A percentile compares a stretch with the other conserved stretches of the same genome.
Conservation (phyloP, 2,329 filamentous ascomycete genomes). For the Rugonectria rugulosa region DNA sequence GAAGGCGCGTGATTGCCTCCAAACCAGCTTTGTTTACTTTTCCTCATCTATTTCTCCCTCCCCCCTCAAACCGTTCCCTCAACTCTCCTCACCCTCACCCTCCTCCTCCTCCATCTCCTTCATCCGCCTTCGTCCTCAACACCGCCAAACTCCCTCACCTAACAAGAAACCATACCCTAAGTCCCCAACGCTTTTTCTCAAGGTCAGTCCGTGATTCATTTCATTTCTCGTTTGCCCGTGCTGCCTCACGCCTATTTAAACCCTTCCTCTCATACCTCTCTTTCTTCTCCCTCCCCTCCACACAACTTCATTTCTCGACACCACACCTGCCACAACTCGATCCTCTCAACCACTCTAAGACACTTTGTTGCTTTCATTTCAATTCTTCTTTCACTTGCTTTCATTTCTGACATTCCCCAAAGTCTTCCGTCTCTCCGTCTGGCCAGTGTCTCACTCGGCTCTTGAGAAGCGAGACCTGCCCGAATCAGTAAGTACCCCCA, state of each 20-base stretch:
- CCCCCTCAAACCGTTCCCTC: too few species aligned
- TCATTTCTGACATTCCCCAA: background rate
- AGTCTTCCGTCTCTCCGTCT: background rate
- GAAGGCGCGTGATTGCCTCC: too few species aligned
- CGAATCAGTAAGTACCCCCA: too few species aligned
- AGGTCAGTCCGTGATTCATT: slow-evolving; percentile 29
- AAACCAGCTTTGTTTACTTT: too few species aligned
- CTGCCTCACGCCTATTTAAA: slow-evolving; percentile 10
- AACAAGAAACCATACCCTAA: too few species aligned
- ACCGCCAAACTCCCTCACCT: too few species aligned
- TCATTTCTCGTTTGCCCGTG: background rate
- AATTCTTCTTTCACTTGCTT: background rate
- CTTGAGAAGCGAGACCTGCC: background rate
- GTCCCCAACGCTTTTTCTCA: background rate
- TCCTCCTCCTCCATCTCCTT: too few species aligned
- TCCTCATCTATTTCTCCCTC: too few species aligned
- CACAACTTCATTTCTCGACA: background rate
- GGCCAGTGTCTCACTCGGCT: background rate
- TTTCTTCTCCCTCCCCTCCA: background rate
- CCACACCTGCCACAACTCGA: background rate
- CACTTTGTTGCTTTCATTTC: slow-evolving; percentile 15
- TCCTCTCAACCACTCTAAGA: slow-evolving; percentile 5
- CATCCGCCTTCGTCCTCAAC: too few species aligned
- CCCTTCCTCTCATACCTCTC: background rate
- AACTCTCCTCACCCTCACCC: too few species aligned